phyloP scores from a whole-genome alignment of 2,329 filamentous ascomycete genomes.

The Aschersonia sp. region DNA sequence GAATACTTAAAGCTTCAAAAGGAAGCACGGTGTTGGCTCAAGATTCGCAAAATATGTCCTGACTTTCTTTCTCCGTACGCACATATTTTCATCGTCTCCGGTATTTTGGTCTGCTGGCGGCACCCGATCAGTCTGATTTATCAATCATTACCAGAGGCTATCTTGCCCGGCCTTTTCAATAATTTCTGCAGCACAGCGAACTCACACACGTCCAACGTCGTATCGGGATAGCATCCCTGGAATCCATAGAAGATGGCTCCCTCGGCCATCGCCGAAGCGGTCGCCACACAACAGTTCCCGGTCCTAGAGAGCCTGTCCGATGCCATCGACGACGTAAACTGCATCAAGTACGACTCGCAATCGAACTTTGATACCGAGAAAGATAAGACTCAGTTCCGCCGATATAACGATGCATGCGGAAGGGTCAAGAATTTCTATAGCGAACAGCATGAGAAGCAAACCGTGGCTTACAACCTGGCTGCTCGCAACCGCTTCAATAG shows the following conservation, averaged over 20 bases:
- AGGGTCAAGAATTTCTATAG: slow-evolving; percentile 78
- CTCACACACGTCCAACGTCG: too few species aligned
- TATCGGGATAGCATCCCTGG: neutral
- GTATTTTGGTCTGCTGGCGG: too few species aligned
- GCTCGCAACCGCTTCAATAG: slow-evolving; percentile 48
- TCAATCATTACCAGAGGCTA: too few species aligned
- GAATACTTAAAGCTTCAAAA: neutral
- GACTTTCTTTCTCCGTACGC: too few species aligned
- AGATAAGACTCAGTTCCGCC: slow-evolving; percentile 67
- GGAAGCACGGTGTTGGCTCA: too few species aligned
- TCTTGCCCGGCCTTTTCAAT: too few species aligned
- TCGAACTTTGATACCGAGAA: slow-evolving; percentile 61
- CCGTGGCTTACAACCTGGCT: slow-evolving; percentile 70
- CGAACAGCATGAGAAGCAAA: slow-evolving; percentile 58
- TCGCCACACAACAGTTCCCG: slow-evolving; percentile 5
- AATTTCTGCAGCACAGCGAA: too few species aligned
- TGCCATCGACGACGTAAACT: slow-evolving; percentile 35
- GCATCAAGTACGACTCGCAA: slow-evolving; percentile 31
- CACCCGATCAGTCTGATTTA: too few species aligned
- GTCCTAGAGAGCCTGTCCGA: slow-evolving; percentile 35
- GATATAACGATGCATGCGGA: slow-evolving; percentile 73
- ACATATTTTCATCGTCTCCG: too few species aligned
- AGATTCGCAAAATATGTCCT: too few species aligned
- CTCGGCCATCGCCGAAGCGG: slow-evolving; percentile 9
- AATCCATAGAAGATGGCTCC: slow-evolving; percentile 11